Conservation (phyloP, 352 stramenopile genomes). For the Globisporangium camurandrum region DNA sequence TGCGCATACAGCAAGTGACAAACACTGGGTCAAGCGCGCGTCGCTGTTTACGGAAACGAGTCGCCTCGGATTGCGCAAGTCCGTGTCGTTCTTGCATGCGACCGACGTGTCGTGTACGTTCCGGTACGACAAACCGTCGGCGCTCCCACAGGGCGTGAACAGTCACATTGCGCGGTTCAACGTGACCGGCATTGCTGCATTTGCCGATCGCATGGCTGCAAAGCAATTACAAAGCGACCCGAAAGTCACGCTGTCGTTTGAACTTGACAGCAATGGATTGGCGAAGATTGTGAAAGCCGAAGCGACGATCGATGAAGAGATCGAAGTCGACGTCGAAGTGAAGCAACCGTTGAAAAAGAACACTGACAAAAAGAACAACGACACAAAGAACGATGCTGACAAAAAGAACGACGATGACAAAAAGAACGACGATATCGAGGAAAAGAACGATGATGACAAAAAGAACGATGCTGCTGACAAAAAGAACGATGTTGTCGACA, state of each 20-base stretch:
- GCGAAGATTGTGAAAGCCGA: constrained; percentile 90
- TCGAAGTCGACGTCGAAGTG: constrained; percentile 60
- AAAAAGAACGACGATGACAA: constrained; percentile 29
- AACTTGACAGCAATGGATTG: constrained; percentile 90
- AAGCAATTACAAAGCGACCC: constrained; percentile 86
- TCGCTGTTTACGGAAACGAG: constrained; percentile 86
- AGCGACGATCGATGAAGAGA: constrained; percentile 84
- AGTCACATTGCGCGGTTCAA: constrained; percentile 89
- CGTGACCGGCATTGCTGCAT: constrained; percentile 88
- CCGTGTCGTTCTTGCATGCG: constrained; percentile 93
- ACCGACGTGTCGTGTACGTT: constrained; percentile 88
- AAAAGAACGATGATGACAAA: constrained; percentile 28
- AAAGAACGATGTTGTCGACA: constrained; percentile 26
- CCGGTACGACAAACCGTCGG: constrained; percentile 86
- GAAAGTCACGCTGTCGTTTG: constrained; percentile 93
- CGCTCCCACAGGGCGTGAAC: constrained; percentile 57
- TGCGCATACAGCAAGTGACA: too few species aligned
- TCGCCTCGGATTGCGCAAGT: constrained; percentile 89
- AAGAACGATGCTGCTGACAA: too few species aligned
- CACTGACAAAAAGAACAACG: too few species aligned
- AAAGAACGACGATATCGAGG: constrained; percentile 29
- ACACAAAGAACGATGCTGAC: too few species aligned
- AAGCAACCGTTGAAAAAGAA: too few species aligned
- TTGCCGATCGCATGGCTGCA: constrained; percentile 82
- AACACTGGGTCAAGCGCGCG: constrained; percentile 89